Evolutionary conservation across 176 grass and related monocot genomes (phyloP), one percentile per base, ranked within the genome.

Genomic region (Raddia guianensis): DNA sequence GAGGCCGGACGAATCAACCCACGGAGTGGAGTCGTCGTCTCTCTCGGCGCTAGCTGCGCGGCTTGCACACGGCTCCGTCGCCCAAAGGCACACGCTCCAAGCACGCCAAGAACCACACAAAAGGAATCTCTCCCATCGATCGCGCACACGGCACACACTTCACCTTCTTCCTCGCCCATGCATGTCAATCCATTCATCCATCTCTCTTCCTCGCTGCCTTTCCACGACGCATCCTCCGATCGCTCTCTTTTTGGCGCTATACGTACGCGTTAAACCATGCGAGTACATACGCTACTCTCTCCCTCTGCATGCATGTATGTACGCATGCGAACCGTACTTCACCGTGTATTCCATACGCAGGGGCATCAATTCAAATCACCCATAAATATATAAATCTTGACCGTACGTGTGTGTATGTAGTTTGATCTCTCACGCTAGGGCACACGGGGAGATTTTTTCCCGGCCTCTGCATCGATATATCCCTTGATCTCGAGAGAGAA

Each of bases 71-170:
- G 57, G 8, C 57, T 60, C 57, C n/a, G 19, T 7, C 15, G 52
- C 15, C 52, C 15, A 59, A 61, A 12, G 58, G 57, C 74, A 63
- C 57, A 27, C 43, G 73, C 73, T 32, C 19, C 55, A 0, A 77
- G 0, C 13, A 1, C 9, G 64, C 57, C 57, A 44, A 13, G 6
- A 12, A 3, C 66, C 83, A 32, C 83, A 33, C 75, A 61, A 43
- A 44, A 59, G 59, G 84, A 86, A 86, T 80, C 77, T 80, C 49
- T 20, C 3, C 15, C 12, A 11, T 18, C 55, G 3, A 8, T 9
- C 44, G 10, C 62, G 43, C 59, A 18, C 65, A 9, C 46, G 1
- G 6, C 62, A 4, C 4, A 16, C 51, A 5, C 3, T 3, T 34
- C 12, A 0, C 21, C 21, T 9, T 0, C 11, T 2, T 34, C 8